A percentile compares a stretch with the other conserved stretches of the same genome.
phyloP scores from a whole-genome alignment of 176 grass and related monocot species.

The Calamus simplicifolius region DNA sequence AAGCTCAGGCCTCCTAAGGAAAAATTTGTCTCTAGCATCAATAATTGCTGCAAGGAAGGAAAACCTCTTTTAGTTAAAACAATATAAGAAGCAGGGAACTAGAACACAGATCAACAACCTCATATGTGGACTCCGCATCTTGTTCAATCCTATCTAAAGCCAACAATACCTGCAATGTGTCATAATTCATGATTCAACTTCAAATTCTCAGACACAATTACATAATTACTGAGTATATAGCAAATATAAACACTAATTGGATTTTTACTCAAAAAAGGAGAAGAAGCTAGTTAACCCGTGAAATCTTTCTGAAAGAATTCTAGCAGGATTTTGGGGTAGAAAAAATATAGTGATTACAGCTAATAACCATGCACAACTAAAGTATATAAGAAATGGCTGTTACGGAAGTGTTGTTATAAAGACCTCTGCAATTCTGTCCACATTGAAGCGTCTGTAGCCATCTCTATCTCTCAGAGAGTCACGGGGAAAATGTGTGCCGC shows the following conservation, averaged over 20 bases:
- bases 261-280: too few species aligned
- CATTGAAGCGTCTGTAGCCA: conserved; percentile 31
- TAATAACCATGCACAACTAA: not conserved
- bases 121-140: conserved; percentile 53
- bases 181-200: too few species aligned
- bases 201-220: too few species aligned
- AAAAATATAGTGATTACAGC: too few species aligned
- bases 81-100: conserved; percentile 11
- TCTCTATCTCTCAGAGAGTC: not conserved
- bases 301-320: too few species aligned
- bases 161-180: conserved; percentile 44
- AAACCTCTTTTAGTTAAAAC: not conserved
- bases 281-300: too few species aligned
- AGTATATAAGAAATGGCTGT: not conserved
- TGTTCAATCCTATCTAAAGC: conserved; percentile 76
- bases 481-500: conserved; percentile 21
- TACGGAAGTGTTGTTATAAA: not conserved
- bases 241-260: too few species aligned
- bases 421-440: conserved; percentile 78
- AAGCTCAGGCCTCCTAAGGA: conserved; percentile 46
- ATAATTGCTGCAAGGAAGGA: conserved; percentile 50
- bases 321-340: too few species aligned
- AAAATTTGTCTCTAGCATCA: conserved; percentile 61
- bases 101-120: conserved; percentile 42
- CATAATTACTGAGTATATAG: too few species aligned